Evolutionary conservation across 2,329 filamentous ascomycete species (phyloP).

Genomic region (Aspergillus phoenicis): DNA sequence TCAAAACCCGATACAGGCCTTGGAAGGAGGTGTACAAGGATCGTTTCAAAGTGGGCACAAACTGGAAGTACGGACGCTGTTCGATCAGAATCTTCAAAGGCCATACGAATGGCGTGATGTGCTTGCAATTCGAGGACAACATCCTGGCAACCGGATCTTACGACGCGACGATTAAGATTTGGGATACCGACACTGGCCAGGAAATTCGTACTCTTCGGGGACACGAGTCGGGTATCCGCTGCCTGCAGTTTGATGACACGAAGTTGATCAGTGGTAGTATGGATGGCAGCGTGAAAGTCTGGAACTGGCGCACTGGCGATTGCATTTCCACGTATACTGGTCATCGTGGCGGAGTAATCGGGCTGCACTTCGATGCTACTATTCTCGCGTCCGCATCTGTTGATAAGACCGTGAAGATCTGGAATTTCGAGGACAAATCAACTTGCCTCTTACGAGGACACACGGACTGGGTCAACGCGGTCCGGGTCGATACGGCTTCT

Average conservation of each 20-base stretch:
- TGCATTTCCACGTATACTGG: conserved; percentile 79
- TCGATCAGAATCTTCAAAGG: conserved; percentile 81
- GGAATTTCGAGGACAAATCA: conserved; percentile 84
- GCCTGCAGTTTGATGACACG: conserved; percentile 88
- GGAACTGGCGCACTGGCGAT: conserved; percentile 94
- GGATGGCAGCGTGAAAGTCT: conserved; percentile 85
- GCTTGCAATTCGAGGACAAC: conserved; percentile 79
- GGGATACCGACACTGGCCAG: conserved; percentile 87
- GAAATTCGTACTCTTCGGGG: conserved; percentile 82
- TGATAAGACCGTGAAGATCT: conserved; percentile 87
- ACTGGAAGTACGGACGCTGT: conserved; percentile 95
- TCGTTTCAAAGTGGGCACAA: conserved; percentile 90
- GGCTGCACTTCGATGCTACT: conserved; percentile 81
- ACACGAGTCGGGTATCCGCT: conserved; percentile 80
- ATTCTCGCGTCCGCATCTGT: conserved; percentile 86
- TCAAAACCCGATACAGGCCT: conserved; percentile 60
- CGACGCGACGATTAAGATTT: conserved; percentile 92
- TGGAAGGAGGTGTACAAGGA: conserved; percentile 99
- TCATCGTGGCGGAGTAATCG: conserved; percentile 81
- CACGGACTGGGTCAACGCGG: conserved; percentile 94
- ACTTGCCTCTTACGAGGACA: conserved; percentile 81
- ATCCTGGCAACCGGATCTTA: conserved; percentile 94
- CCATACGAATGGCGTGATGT: conserved; percentile 84
- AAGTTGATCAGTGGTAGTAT: conserved; percentile 90
- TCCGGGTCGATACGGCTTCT: conserved; percentile 78